A percentile compares a stretch with the other conserved stretches of the same genome.
These are phyloP conservation scores for Nidula microcarpa DNA, from an alignment of 768 basidiomycete genomes.

Conservation along the genomic window DNA sequence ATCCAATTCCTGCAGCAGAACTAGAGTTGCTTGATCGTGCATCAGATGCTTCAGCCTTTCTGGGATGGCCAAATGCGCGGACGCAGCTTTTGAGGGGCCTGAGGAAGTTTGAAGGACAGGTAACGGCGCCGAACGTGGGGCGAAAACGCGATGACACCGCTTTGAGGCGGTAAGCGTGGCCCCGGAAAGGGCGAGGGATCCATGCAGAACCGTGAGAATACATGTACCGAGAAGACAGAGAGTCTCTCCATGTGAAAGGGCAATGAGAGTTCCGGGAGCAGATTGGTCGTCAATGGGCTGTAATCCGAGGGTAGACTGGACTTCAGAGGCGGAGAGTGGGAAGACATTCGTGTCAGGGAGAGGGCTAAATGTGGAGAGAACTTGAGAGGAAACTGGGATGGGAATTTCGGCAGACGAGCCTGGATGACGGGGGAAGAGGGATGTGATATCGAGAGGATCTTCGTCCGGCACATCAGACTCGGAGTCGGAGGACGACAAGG, in stretches of 20 bases:
- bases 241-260: constrained; percentile 44
- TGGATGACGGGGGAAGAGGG: constrained; percentile 1
- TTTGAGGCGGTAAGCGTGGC: constrained; percentile 40
- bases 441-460: constrained; percentile 10
- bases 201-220: constrained; percentile 56
- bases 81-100: constrained; percentile 1
- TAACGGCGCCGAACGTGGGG: constrained; percentile 77
- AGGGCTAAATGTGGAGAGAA: constrained; percentile 52
- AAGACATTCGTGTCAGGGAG: constrained; percentile 41
- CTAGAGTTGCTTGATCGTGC: constrained; percentile 23
- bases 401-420: not conserved
- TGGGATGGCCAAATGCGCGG: constrained; percentile 6
- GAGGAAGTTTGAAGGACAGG: constrained; percentile 38
- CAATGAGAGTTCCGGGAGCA: constrained; percentile 37
- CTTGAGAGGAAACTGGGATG: too few relatives aligned
- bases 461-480: constrained; percentile 26
- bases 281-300: too few relatives aligned
- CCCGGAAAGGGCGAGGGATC: constrained; percentile 58
- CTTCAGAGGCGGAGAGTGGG: constrained; percentile 36
- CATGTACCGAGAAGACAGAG: constrained; percentile 71
- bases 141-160: constrained; percentile 54
- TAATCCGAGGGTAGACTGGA: too few relatives aligned
- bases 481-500: constrained; percentile 39
- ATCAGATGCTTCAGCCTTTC: not conserved
- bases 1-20: constrained; percentile 54